Conservation (phyloP, 371 early-diverging fungal species). For the Chytridium lagenaria region DNA sequence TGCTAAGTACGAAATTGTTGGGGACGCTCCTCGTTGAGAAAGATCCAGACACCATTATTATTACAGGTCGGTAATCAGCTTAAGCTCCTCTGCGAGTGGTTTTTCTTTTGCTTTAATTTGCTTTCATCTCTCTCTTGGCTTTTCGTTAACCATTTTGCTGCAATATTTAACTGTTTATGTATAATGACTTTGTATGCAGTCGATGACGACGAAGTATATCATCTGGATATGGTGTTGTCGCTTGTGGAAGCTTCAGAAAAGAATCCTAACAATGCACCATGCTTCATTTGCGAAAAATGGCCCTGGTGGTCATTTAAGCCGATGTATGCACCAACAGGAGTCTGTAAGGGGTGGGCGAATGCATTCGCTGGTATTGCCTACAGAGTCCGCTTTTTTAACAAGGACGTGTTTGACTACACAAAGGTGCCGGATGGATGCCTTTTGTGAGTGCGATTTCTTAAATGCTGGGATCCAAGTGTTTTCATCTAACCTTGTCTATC, state of each 20-base stretch:
- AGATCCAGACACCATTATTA: slow-evolving; percentile 36
- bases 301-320: slow-evolving; percentile 26
- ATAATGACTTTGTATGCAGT: slow-evolving; percentile 15
- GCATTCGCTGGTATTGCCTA: slow-evolving; percentile 36
- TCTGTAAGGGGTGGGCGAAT: slow-evolving; percentile 34
- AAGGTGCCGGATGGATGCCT: slow-evolving; percentile 28
- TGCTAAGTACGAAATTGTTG: slow-evolving; percentile 6
- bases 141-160: no score
- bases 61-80: slow-evolving; percentile 1
- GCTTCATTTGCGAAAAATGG: slow-evolving; percentile 33
- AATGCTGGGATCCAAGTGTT: not conserved
- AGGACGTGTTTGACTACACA: slow-evolving; percentile 26
- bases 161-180: no score
- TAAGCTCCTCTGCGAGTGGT: not conserved
- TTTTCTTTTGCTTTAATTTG: no score
- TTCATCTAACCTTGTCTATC: not conserved
- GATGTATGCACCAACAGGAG: slow-evolving; percentile 10
- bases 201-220: slow-evolving; percentile 39
- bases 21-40: slow-evolving; percentile 25
- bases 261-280: slow-evolving; percentile 3
- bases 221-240: slow-evolving; percentile 19
- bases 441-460: slow-evolving; percentile 14
- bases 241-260: slow-evolving; percentile 25
- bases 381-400: slow-evolving; percentile 29
- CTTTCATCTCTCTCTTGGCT: no score